phyloP scores from a whole-genome alignment of 106 monocot genomes.

The Allium fistulosum region DNA sequence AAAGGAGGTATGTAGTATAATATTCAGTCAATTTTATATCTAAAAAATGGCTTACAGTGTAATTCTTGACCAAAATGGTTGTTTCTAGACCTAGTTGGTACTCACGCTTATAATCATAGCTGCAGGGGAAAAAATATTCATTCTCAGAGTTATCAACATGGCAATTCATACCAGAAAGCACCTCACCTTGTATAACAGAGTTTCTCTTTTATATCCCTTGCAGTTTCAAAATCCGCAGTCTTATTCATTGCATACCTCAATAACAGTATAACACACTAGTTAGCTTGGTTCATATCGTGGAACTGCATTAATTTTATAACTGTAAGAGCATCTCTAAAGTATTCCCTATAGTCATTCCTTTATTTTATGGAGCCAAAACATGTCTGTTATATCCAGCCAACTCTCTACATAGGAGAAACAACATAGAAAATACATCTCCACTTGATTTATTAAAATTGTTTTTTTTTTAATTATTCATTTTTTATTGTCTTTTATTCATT shows the following conservation, averaged over 20 bases:
- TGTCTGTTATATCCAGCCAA: no score
- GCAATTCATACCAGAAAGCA: conserved; percentile 5
- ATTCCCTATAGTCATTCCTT: no score
- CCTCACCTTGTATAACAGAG: conserved; percentile 85
- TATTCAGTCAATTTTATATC: no score
- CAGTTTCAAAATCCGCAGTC: conserved; percentile 93
- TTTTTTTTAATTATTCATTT: no score
- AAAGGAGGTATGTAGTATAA: no score
- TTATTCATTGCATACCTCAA: conserved; percentile 91
- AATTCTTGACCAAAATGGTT: conserved; percentile 95
- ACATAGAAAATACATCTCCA: no score
- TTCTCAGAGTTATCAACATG: not conserved
- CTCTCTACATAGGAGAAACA: no score
- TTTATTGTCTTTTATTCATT: no score
- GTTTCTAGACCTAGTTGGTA: conserved; percentile 97
- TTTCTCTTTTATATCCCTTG: conserved; percentile 88
- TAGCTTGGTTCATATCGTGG: not conserved
- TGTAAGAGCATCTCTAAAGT: no score
- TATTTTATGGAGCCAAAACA: no score
- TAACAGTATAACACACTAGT: conserved; percentile 2
- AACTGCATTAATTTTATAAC: no score
- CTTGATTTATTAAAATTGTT: no score
- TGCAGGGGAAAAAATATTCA: conserved; percentile 26
- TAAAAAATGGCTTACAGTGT: conserved; percentile 66
- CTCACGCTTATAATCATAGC: conserved; percentile 98